Percentiles rank a stretch among this genome's conserved stretches.
phyloP scores from a whole-genome alignment of 2,329 filamentous ascomycete genomes.

The Zarea fungicola region DNA sequence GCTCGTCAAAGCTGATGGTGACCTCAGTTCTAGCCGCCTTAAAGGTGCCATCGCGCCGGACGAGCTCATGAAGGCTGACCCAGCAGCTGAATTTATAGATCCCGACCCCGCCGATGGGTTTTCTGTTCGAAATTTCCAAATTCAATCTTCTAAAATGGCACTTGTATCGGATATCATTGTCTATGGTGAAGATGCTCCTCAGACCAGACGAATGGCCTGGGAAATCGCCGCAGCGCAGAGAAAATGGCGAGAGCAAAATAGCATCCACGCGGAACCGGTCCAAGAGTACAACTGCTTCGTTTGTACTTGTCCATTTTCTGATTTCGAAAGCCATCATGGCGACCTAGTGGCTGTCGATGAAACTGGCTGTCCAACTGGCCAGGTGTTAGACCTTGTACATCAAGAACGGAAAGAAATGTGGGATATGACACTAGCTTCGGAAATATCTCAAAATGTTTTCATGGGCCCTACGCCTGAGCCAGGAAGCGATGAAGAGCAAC shows the following conservation, averaged over 20 bases:
- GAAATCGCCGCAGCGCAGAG: slow-evolving; percentile 71
- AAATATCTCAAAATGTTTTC: slow-evolving; percentile 87
- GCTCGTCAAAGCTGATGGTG: slow-evolving; percentile 82
- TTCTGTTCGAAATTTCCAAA: slow-evolving; percentile 95
- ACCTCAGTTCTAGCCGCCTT: slow-evolving; percentile 66
- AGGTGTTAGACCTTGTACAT: slow-evolving; percentile 81
- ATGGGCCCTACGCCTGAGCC: slow-evolving; percentile 80
- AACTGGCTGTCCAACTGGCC: slow-evolving; percentile 64
- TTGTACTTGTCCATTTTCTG: slow-evolving; percentile 55
- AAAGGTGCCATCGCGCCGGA: slow-evolving; percentile 82
- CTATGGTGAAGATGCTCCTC: slow-evolving; percentile 68
- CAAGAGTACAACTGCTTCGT: slow-evolving; percentile 84
- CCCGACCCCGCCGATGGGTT: slow-evolving; percentile 86
- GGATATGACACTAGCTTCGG: slow-evolving; percentile 81
- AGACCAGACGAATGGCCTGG: slow-evolving; percentile 59
- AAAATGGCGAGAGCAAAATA: slow-evolving; percentile 64
- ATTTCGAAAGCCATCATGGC: slow-evolving; percentile 65
- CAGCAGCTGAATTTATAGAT: slow-evolving; percentile 64
- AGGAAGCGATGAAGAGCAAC: slow-evolving; percentile 49
- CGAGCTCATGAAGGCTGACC: slow-evolving; percentile 61
- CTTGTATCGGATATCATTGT: slow-evolving; percentile 87
- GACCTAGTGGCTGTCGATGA: slow-evolving; percentile 73
- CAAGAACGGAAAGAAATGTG: slow-evolving; percentile 92
- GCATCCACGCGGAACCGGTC: slow-evolving; percentile 46
- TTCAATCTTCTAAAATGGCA: slow-evolving; percentile 84